These are phyloP conservation scores for Penicillium digitatum DNA, from an alignment of 2,329 filamentous ascomycete species.

Conservation along the genomic window DNA sequence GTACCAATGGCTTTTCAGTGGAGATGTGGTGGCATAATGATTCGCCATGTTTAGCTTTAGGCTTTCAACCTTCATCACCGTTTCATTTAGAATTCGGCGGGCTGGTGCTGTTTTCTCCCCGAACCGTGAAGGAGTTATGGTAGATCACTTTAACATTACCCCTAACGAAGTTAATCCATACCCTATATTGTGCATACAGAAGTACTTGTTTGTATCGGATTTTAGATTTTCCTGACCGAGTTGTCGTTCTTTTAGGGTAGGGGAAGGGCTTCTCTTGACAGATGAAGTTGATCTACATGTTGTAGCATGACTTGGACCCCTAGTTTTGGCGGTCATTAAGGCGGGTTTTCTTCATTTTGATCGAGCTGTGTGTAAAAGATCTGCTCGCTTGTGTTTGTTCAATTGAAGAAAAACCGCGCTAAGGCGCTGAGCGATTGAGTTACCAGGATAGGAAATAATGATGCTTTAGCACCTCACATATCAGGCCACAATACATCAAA, in stretches of 20 bases:
- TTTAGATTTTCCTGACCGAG: not conserved
- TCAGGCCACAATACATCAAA: not conserved
- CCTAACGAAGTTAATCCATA: too few species aligned
- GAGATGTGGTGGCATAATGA: not conserved
- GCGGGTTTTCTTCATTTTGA: too few species aligned
- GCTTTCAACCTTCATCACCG: not conserved
- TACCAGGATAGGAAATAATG: not conserved
- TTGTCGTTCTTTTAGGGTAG: not conserved
- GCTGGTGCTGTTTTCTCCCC: constrained; percentile 17
- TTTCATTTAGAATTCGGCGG: not conserved
- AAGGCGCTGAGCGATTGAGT: not conserved
- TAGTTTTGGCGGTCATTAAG: not conserved
- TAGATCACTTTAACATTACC: not conserved
- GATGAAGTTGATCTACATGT: not conserved
- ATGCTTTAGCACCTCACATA: not conserved
- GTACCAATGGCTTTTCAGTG: not conserved
- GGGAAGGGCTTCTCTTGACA: not conserved
- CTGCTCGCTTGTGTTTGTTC: not conserved
- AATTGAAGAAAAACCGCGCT: not conserved
- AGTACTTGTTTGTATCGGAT: not conserved
- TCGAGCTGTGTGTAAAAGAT: not conserved
- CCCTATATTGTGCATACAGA: too few species aligned
- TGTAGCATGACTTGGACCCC: not conserved
- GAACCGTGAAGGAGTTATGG: constrained; percentile 3
- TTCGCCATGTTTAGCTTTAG: constrained; percentile 4